Evolutionary conservation across 139 green algal species (phyloP).

Genomic region (Micromonas commoda): DNA sequence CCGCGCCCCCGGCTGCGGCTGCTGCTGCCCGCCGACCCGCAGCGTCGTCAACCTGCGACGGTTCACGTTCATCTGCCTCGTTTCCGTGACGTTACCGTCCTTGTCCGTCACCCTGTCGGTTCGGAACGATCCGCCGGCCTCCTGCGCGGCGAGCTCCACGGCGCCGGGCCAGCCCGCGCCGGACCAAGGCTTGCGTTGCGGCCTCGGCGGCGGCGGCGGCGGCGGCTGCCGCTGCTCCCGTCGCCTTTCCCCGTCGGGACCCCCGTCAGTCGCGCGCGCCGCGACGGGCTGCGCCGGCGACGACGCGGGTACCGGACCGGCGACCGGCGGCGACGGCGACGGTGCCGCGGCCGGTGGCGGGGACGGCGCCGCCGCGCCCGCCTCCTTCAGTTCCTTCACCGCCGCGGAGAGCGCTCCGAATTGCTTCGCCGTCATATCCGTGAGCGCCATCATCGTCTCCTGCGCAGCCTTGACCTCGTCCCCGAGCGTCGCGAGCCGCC

Average conservation of each 20-base stretch:
- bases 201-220: no score
- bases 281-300: no score
- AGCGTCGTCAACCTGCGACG: neutral
- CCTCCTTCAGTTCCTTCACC: neutral
- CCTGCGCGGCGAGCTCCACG: neutral
- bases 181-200: neutral
- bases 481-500: neutral
- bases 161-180: neutral
- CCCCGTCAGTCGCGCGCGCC: neutral
- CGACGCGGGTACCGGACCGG: neutral
- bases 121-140: neutral
- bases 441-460: neutral
- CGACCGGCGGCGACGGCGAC: no score
- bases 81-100: neutral
- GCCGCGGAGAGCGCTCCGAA: constrained; percentile 3
- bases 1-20: no score
- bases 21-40: no score
- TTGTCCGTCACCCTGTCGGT: neutral
- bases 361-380: no score
- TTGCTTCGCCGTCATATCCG: constrained; percentile 2
- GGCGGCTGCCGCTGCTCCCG: neutral
- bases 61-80: neutral
- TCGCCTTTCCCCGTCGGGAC: neutral
- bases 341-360: no score
- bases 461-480: neutral